Conservation (phyloP, 108 stramenopile genomes). For the Skeletonema tropicum region DNA sequence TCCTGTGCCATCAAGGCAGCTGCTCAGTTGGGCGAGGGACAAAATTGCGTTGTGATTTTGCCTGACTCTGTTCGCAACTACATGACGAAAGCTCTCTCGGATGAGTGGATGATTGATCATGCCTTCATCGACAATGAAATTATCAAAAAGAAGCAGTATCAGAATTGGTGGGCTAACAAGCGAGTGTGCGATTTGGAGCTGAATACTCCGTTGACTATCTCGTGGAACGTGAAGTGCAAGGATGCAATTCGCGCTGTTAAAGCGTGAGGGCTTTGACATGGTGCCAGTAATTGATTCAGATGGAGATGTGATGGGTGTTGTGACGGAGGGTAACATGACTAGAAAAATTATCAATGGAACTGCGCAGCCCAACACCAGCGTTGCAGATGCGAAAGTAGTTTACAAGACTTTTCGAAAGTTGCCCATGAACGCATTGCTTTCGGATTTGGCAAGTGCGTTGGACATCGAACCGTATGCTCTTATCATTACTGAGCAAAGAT, state of each 20-base stretch:
- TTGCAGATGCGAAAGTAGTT: conserved; percentile 82
- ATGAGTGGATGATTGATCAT: conserved; percentile 95
- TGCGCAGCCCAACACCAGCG: conserved; percentile 68
- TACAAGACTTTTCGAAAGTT: conserved; percentile 90
- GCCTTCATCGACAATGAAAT: conserved; percentile 83
- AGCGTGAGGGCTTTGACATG: conserved; percentile 93
- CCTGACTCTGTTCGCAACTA: conserved; percentile 94
- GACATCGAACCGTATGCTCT: conserved; percentile 92
- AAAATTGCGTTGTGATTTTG: conserved; percentile 85
- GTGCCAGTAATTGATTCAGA: conserved; percentile 87
- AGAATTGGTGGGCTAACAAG: conserved; percentile 75
- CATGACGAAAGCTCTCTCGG: conserved; percentile 93
- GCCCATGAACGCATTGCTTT: conserved; percentile 70
- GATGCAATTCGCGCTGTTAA: conserved; percentile 88
- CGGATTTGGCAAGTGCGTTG: conserved; percentile 82
- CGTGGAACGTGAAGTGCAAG: conserved; percentile 77
- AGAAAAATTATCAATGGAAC: conserved; percentile 69
- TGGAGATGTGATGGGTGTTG: conserved; percentile 87
- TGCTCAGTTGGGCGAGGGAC: conserved; percentile 61
- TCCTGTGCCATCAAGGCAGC: conserved; percentile 79
- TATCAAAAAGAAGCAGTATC: conserved; percentile 63
- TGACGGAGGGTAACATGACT: conserved; percentile 91
- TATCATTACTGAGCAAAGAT: conserved; percentile 85
- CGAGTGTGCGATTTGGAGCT: conserved; percentile 82
- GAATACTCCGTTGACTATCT: conserved; percentile 89